Conservation (phyloP, 2,329 filamentous ascomycete species). For the Bipolaris bicolor region DNA sequence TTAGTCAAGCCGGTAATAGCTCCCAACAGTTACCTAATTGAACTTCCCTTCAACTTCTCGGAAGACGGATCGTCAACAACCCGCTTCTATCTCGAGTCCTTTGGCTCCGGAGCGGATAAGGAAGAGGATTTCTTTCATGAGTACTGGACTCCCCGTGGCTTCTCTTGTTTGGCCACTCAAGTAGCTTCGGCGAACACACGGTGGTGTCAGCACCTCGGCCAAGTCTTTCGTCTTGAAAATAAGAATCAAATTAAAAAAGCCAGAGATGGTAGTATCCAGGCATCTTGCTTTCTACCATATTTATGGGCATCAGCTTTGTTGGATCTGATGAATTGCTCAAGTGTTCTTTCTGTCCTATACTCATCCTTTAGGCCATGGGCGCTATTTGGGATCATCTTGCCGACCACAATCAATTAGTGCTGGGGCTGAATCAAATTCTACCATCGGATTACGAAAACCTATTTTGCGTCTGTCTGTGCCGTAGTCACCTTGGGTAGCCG, state of each 20-base stretch:
- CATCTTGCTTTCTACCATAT: neutral
- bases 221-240: neutral
- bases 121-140: neutral
- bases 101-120: neutral
- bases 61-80: neutral
- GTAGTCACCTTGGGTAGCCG: neutral
- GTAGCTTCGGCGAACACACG: neutral
- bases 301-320: neutral
- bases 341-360: neutral
- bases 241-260: neutral
- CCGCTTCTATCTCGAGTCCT: neutral
- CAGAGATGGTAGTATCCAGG: neutral
- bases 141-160: neutral
- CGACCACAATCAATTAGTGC: neutral
- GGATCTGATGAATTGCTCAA: neutral
- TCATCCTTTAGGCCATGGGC: neutral
- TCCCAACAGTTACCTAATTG: neutral
- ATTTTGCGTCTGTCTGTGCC: neutral
- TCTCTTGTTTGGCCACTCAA: neutral
- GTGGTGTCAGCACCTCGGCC: neutral
- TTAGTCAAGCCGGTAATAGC: neutral
- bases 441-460: neutral
- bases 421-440: neutral
- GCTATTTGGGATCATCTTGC: neutral
- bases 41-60: neutral